A percentile compares a stretch with the other conserved stretches of the same genome.
Conservation (phyloP, 2,329 filamentous ascomycete genomes). For the Ambrosiella xylebori region DNA sequence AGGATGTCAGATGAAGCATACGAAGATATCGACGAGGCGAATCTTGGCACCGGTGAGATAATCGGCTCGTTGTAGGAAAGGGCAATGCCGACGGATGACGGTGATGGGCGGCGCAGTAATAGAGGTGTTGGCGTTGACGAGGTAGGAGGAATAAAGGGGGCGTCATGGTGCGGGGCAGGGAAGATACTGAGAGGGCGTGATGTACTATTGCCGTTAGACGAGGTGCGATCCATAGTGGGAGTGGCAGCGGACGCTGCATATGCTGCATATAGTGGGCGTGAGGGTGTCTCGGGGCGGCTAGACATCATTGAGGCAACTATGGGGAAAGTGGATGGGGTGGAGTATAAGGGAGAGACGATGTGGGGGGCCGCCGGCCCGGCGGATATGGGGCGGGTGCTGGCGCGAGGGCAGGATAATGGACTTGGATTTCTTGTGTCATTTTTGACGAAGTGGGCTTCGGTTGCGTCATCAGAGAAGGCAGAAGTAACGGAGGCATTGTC, state of each 20-base stretch:
- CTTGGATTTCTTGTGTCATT: constrained; percentile 1
- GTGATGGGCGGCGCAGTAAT: neutral
- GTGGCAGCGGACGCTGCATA: constrained; percentile 5
- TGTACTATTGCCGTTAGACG: neutral
- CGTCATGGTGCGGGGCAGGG: constrained; percentile 3
- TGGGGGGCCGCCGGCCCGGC: neutral
- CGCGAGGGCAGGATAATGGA: neutral
- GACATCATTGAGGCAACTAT: constrained; percentile 5
- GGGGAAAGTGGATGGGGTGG: neutral
- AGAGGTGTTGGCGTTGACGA: neutral
- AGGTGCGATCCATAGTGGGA: neutral
- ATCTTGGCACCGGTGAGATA: neutral
- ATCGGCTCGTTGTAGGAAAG: constrained; percentile 6
- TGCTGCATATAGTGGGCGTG: neutral
- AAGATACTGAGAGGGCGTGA: constrained; percentile 6
- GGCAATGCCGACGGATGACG: constrained; percentile 3
- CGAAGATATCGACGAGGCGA: constrained; percentile 6
- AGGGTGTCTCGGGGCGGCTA: too few species aligned
- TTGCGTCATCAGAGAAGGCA: constrained; percentile 2
- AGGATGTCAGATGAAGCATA: neutral
- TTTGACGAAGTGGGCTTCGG: constrained; percentile 7
- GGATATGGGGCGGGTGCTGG: neutral
- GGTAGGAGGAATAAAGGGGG: constrained; percentile 4
- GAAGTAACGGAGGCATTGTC: constrained; percentile 1
- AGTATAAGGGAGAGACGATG: neutral